Evolutionary conservation across 805 yeast genomes (phyloP).

Genomic region (Candida montana): DNA sequence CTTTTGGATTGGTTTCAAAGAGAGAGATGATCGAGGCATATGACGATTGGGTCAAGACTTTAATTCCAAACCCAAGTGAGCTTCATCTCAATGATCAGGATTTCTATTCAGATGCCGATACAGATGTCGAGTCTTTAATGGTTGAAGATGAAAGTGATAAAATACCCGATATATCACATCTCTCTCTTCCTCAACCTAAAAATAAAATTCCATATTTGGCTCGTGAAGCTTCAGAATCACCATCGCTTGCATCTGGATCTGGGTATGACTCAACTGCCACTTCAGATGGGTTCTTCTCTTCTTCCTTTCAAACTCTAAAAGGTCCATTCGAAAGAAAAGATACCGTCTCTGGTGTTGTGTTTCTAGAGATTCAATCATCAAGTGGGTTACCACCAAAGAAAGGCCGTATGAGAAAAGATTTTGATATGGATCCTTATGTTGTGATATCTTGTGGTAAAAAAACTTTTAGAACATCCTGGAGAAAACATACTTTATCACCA

Average conservation of each 20-base stretch:
- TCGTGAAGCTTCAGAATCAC: neutral
- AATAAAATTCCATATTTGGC: neutral
- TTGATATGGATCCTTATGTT: slow-evolving; percentile 96
- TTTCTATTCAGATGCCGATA: slow-evolving; percentile 23
- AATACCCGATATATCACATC: neutral
- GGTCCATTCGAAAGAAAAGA: neutral
- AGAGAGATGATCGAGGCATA: slow-evolving; percentile 15
- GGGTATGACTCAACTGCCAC: slow-evolving; percentile 4
- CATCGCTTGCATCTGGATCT: neutral
- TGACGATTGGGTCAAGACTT: slow-evolving; percentile 15
- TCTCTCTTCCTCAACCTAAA: neutral
- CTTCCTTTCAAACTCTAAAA: neutral
- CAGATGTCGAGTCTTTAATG: slow-evolving; percentile 23
- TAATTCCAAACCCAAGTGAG: slow-evolving; percentile 2
- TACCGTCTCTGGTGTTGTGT: slow-evolving; percentile 54
- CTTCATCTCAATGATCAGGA: slow-evolving; percentile 21
- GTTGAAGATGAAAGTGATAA: slow-evolving; percentile 9
- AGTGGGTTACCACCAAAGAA: slow-evolving; percentile 73
- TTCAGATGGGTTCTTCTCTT: slow-evolving; percentile 3
- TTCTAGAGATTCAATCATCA: slow-evolving; percentile 70
- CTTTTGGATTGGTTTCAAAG: slow-evolving; percentile 33
- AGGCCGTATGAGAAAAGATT: slow-evolving; percentile 61
- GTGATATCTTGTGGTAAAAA: slow-evolving; percentile 86
- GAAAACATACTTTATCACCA: slow-evolving; percentile 78
- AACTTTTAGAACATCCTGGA: slow-evolving; percentile 80